Percentiles rank a stretch among this genome's conserved stretches.
Conservation (phyloP, 257 asterid species). For the Gardenia jasminoides region DNA sequence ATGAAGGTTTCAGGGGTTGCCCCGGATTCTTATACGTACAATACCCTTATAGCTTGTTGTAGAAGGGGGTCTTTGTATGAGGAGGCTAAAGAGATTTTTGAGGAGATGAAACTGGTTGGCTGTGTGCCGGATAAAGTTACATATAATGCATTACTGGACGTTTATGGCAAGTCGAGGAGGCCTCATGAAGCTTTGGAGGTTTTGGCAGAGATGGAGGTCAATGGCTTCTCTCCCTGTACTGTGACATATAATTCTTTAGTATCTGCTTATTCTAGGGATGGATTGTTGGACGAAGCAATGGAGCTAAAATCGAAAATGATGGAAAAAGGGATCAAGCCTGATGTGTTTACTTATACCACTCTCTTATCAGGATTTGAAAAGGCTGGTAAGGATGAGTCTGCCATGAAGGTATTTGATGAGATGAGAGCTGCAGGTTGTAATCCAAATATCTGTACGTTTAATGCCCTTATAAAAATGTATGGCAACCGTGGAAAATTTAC, state of each 20-base stretch:
- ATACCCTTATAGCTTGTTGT: conserved; percentile 83
- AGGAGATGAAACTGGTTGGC: conserved; percentile 81
- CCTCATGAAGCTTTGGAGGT: conserved; percentile 82
- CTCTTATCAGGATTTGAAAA: conserved; percentile 87
- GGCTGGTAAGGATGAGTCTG: conserved; percentile 87
- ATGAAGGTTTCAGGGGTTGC: conserved; percentile 65
- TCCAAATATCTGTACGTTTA: conserved; percentile 90
- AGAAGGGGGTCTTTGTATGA: conserved; percentile 68
- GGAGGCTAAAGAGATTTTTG: conserved; percentile 75
- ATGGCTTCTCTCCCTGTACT: conserved; percentile 62
- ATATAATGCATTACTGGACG: conserved; percentile 79
- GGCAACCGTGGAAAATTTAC: conserved; percentile 80
- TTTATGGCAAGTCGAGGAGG: conserved; percentile 88
- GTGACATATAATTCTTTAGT: conserved; percentile 79
- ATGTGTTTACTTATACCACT: conserved; percentile 88
- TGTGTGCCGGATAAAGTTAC: conserved; percentile 85
- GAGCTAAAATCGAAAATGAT: conserved; percentile 66
- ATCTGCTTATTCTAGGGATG: conserved; percentile 79
- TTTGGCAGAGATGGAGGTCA: conserved; percentile 69
- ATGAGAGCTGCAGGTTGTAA: conserved; percentile 64
- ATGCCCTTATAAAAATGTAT: conserved; percentile 83
- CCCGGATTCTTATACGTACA: conserved; percentile 89
- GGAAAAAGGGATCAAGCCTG: conserved; percentile 75
- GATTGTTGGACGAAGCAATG: conserved; percentile 77
- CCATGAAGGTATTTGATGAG: conserved; percentile 72